Evolutionary conservation across 257 asterid species (phyloP).

Genomic region (Solanum gandarillasii): DNA sequence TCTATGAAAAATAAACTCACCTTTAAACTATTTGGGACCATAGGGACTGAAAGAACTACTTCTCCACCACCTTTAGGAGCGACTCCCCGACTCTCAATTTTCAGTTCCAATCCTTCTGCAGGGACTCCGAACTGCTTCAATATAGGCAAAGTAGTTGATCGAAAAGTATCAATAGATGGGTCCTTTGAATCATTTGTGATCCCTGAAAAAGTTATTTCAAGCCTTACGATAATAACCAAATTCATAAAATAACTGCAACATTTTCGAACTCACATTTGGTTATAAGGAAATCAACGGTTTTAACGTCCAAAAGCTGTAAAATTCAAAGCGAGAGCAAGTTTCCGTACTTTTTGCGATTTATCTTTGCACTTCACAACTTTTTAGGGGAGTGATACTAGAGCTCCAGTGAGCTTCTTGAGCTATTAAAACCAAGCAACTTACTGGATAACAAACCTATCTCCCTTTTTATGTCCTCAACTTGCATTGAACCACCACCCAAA

Average conservation of each 20-base stretch:
- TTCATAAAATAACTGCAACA: not conserved
- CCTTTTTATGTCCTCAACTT: not conserved
- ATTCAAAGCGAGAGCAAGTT: not conserved
- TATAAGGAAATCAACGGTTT: not conserved
- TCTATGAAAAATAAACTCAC: constrained; percentile 19
- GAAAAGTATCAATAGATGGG: constrained; percentile 81
- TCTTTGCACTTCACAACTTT: not conserved
- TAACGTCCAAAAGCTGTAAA: not conserved
- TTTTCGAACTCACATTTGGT: not conserved
- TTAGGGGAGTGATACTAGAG: not conserved
- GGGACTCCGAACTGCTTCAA: constrained; percentile 77
- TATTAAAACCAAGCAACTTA: not conserved
- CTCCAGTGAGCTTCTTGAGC: not conserved
- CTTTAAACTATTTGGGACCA: constrained; percentile 50
- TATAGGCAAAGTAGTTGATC: constrained; percentile 55
- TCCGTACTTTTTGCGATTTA: not conserved
- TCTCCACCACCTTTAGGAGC: constrained; percentile 93
- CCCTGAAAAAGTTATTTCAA: constrained; percentile 29
- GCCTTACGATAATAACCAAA: not conserved
- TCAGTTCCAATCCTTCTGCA: constrained; percentile 58
- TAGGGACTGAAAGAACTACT: constrained; percentile 56
- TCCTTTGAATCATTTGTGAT: constrained; percentile 86
- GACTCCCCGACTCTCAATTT: constrained; percentile 75
- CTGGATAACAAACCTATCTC: not conserved
- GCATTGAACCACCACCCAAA: not conserved